phyloP scores from a whole-genome alignment of 257 asterid species.

The Solanum gandarillasii region DNA sequence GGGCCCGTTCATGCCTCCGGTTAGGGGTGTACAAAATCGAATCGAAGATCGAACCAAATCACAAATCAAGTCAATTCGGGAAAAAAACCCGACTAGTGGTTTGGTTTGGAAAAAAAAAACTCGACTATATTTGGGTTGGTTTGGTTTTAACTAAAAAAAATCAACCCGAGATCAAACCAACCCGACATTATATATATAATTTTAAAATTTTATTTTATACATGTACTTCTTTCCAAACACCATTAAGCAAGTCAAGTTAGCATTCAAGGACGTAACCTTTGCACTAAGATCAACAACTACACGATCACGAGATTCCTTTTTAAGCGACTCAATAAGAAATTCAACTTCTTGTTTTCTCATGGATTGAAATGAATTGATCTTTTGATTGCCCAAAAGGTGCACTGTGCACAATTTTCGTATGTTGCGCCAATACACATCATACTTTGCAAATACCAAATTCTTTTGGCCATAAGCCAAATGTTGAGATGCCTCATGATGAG shows the following conservation, averaged over 20 bases:
- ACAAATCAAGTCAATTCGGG: too few relatives aligned
- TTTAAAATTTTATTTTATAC: neutral
- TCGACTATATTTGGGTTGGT: too few relatives aligned
- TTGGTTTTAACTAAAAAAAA: too few relatives aligned
- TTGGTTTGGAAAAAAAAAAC: too few relatives aligned
- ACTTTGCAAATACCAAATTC: neutral
- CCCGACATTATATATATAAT: too few relatives aligned
- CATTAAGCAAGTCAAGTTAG: constrained; percentile 1
- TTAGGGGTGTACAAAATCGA: too few relatives aligned
- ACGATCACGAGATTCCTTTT: neutral
- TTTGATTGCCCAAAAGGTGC: neutral
- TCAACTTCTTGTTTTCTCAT: neutral
- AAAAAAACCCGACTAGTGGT: too few relatives aligned
- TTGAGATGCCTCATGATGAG: neutral
- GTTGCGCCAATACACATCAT: neutral
- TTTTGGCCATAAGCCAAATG: neutral
- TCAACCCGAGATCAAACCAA: too few relatives aligned
- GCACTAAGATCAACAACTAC: neutral
- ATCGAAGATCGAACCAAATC: too few relatives aligned
- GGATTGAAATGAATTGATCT: neutral
- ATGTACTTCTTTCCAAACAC: constrained; percentile 1
- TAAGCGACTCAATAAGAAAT: neutral
- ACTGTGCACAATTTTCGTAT: neutral
- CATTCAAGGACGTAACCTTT: neutral
- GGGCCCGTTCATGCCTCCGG: too few relatives aligned